These are phyloP conservation scores for Mollisiaceae sp. DNA, from an alignment of 2,329 filamentous ascomycete genomes.

Conservation along the genomic window DNA sequence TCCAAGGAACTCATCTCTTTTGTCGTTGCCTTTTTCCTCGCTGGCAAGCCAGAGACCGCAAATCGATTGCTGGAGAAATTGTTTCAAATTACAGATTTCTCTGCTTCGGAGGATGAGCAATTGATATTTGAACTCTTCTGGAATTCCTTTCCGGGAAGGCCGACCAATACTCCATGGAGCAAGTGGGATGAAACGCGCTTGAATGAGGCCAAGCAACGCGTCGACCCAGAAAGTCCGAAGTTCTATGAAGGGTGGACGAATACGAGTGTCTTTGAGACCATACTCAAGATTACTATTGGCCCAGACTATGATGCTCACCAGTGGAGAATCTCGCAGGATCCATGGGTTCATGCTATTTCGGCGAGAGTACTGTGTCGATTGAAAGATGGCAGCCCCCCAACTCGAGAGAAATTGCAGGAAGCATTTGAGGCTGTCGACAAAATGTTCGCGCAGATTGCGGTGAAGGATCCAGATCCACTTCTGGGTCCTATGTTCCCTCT, in stretches of 20 bases:
- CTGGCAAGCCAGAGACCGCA: neutral
- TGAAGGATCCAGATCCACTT: neutral
- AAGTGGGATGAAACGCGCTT: neutral
- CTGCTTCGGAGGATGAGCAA: neutral
- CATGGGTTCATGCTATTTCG: neutral
- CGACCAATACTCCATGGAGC: neutral
- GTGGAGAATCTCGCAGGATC: neutral
- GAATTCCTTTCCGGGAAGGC: neutral
- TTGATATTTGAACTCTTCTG: constrained; percentile 3
- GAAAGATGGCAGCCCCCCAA: neutral
- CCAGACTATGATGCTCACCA: neutral
- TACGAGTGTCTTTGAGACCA: neutral
- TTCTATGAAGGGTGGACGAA: neutral
- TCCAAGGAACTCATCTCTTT: neutral
- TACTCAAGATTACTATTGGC: neutral
- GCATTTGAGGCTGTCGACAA: constrained; percentile 2
- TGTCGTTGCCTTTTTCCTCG: neutral
- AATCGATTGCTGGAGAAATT: neutral
- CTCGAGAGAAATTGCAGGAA: neutral
- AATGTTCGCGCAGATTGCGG: neutral
- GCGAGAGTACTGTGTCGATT: neutral
- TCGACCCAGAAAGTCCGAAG: neutral
- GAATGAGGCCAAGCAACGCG: neutral
- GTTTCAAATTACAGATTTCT: neutral
- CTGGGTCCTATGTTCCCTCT: neutral